Percentiles rank a stretch among this genome's conserved stretches.
phyloP scores from a whole-genome alignment of 2,329 filamentous ascomycete species.

The Biscogniauxia sp. region DNA sequence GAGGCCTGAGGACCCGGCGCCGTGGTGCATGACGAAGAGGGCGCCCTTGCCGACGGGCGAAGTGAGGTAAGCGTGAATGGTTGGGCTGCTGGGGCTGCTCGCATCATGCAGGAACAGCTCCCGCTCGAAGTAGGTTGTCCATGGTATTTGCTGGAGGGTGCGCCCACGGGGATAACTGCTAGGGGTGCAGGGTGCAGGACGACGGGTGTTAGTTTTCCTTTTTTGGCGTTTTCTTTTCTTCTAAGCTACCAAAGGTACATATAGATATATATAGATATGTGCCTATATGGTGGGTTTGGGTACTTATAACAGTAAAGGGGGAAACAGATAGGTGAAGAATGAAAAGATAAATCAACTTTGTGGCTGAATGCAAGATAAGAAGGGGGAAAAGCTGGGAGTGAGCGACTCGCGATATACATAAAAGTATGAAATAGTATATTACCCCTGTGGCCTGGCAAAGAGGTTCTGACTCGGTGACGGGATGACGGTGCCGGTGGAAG shows the following conservation, averaged over 20 bases:
- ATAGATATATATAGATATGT: no score
- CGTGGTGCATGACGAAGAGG: slow-evolving; percentile 91
- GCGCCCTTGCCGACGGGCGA: slow-evolving; percentile 74
- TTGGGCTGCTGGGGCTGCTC: slow-evolving; percentile 44
- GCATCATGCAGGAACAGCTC: slow-evolving; percentile 70
- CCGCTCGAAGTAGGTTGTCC: slow-evolving; percentile 88
- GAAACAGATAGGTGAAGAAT: not conserved
- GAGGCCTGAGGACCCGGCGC: slow-evolving; percentile 87
- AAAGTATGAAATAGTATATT: slow-evolving; percentile 30
- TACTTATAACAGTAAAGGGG: not conserved
- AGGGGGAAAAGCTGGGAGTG: slow-evolving; percentile 10
- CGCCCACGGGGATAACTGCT: slow-evolving; percentile 50
- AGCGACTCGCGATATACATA: slow-evolving; percentile 1
- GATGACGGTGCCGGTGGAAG: slow-evolving; percentile 88
- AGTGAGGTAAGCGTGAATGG: slow-evolving; percentile 84
- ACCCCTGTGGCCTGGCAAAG: slow-evolving; percentile 71
- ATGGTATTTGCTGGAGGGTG: slow-evolving; percentile 66
- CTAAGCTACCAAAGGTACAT: not conserved
- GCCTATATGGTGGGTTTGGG: no score
- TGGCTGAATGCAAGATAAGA: not conserved
- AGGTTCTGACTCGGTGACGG: slow-evolving; percentile 72
- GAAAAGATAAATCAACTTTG: no score
- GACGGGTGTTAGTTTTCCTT: not conserved
- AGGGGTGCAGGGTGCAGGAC: not conserved
- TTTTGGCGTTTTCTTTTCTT: not conserved